Evolutionary conservation across 768 basidiomycete species (phyloP), one percentile per base, ranked within the genome.

Genomic region (Rhizopogon sp.): DNA sequence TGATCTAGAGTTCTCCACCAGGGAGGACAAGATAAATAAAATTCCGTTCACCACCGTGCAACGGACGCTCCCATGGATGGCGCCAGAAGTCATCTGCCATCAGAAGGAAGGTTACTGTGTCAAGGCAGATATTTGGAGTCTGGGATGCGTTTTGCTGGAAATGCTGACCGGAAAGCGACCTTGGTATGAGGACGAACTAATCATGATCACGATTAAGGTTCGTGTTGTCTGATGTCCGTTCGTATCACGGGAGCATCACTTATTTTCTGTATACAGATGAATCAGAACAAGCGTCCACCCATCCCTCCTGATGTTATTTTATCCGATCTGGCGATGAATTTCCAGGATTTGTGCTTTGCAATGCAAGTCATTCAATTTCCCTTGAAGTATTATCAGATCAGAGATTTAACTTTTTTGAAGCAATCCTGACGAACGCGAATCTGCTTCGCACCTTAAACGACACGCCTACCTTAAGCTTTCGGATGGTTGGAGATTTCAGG

Each of bases 61-160:
- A 69, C 96, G 97, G 22, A 95, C 94, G 20, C 89, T 98, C 37
- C 98, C 97, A 68, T 99, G 97, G 96, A 98, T 98, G 95, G 95
- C 95, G 11, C 95, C 96, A 0, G 95, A 93, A 74, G 92, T 97
- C 52, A 82, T 93, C 56, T 87, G 93, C 58, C 86, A 88, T 41
- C 83, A 88, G 68, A 85, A 87, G 69, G 87, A 88, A 62, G 93
- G 93, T 0, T 98, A 98, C 70, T 94, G 91, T 62, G 92, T 88
- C 66, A 98, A 99, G 74, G 86, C 97, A 50, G 97, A 99, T 67
- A 96, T 99, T 60, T 99, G 97, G 97, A 94, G 93, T 70, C 81
- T 98, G 5, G 97, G 97, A 3, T 99, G 97, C 72, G 91, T 98
- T n/a, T 88, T 96, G 14, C 77, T 98, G 60, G 97, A 99, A 71